These are phyloP conservation scores for Podospora pseudopauciseta DNA, from an alignment of 495 filamentous ascomycete genomes.

Conservation along the genomic window DNA sequence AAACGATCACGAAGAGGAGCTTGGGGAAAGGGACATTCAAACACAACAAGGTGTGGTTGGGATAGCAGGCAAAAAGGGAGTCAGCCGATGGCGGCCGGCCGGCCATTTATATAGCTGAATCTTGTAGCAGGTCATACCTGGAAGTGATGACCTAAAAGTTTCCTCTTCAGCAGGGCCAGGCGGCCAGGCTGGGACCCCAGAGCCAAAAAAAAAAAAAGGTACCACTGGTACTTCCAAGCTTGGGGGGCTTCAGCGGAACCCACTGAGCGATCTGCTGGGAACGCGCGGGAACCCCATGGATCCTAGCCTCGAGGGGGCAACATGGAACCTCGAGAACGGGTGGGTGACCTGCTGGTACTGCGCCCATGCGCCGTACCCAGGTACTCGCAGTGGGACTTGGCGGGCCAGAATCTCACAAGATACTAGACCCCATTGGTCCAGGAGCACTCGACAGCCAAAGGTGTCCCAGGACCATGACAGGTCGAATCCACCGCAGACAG, in stretches of 20 bases:
- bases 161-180: conserved; percentile 24
- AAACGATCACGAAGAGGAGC: conserved; percentile 7
- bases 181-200: conserved; percentile 22
- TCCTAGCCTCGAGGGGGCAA: background rate
- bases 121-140: conserved; percentile 22
- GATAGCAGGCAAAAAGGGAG: conserved; percentile 14
- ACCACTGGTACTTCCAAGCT: background rate
- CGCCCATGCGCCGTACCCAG: conserved; percentile 3
- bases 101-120: conserved; percentile 27
- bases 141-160: conserved; percentile 35
- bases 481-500: conserved; percentile 20
- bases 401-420: conserved; percentile 22
- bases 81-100: conserved; percentile 25
- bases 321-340: conserved; percentile 4
- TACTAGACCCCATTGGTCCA: conserved; percentile 29
- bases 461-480: conserved; percentile 25
- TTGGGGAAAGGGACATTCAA: conserved; percentile 11
- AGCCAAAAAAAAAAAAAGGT: conserved; percentile 11
- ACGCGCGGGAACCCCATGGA: background rate
- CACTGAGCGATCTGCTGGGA: conserved; percentile 12
- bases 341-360: conserved; percentile 9
- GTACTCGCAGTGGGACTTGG: conserved; percentile 1
- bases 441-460: conserved; percentile 11
- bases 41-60: conserved; percentile 18
- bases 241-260: conserved; percentile 13